phyloP scores from a whole-genome alignment of 202 grass and related monocot genomes.

The Schoenoplectus tabernaemontani region DNA sequence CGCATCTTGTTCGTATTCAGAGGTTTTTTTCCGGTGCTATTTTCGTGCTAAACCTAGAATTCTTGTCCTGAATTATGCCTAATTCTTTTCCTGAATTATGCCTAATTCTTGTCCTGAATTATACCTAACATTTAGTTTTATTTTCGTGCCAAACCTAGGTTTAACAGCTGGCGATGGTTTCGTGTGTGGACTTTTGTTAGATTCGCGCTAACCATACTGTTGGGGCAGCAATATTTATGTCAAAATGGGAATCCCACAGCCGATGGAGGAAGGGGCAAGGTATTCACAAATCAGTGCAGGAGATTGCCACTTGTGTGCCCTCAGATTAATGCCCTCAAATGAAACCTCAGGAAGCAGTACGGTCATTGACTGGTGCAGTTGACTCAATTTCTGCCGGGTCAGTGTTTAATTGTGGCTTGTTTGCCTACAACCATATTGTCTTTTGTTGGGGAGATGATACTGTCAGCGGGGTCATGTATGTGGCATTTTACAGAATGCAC shows the following conservation, averaged over 20 bases:
- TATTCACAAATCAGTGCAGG: slow-evolving; percentile 90
- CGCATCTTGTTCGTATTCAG: too few relatives aligned
- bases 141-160: too few relatives aligned
- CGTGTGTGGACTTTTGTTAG: slow-evolving; percentile 77
- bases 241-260: slow-evolving; percentile 91
- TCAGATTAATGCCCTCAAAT: slow-evolving; percentile 20
- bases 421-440: slow-evolving; percentile 44
- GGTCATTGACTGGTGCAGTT: slow-evolving; percentile 32
- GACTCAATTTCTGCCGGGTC: slow-evolving; percentile 64
- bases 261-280: slow-evolving; percentile 63
- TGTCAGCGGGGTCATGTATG: slow-evolving; percentile 77
- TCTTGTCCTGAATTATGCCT: too few relatives aligned
- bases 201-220: slow-evolving; percentile 85
- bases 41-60: too few relatives aligned
- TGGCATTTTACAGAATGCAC: slow-evolving; percentile 79
- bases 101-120: too few relatives aligned
- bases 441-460: slow-evolving; percentile 98
- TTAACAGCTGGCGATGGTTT: slow-evolving; percentile 87
- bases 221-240: slow-evolving; percentile 98
- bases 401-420: slow-evolving; percentile 85
- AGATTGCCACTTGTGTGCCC: slow-evolving; percentile 83
- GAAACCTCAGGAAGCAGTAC: slow-evolving; percentile 18
- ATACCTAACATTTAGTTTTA: too few relatives aligned
- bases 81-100: too few relatives aligned
- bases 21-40: too few relatives aligned